phyloP scores from a whole-genome alignment of 305 asterid genomes.

The Solanum aculeatissimum region DNA sequence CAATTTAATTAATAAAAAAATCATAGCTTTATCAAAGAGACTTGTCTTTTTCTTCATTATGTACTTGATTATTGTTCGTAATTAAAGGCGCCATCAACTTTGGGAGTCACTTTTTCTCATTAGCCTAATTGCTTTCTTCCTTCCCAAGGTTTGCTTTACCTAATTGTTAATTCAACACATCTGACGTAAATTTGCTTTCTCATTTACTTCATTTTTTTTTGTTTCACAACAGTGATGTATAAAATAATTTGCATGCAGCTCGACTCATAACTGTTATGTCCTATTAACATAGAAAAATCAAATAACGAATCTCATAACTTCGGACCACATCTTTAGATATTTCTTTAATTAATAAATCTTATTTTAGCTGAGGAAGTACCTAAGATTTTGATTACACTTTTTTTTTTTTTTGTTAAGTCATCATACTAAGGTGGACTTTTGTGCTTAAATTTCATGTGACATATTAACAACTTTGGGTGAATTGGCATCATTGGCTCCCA shows the following conservation, averaged over 20 bases:
- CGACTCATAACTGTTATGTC: background rate
- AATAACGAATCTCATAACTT: background rate
- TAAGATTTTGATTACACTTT: background rate
- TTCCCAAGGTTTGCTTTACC: background rate
- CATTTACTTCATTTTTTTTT: background rate
- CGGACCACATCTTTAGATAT: background rate
- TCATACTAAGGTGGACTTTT: background rate
- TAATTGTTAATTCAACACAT: background rate
- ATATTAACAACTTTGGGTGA: background rate
- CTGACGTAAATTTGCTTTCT: background rate
- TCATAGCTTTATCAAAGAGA: background rate
- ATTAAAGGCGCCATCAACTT: background rate
- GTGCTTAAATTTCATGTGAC: conserved; percentile 2
- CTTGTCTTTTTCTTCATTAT: background rate
- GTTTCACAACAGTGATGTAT: background rate
- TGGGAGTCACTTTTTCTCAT: background rate
- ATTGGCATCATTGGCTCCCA: conserved; percentile 2
- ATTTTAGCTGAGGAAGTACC: background rate
- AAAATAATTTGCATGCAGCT: background rate
- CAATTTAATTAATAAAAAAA: too few relatives aligned
- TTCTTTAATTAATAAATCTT: background rate
- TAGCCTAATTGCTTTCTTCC: background rate
- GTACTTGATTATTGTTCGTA: background rate
- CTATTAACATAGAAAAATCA: background rate
- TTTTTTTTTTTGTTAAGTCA: background rate